These are phyloP conservation scores for Trichoderma gamsii DNA, from an alignment of 495 filamentous ascomycete species.

Conservation along the genomic window DNA sequence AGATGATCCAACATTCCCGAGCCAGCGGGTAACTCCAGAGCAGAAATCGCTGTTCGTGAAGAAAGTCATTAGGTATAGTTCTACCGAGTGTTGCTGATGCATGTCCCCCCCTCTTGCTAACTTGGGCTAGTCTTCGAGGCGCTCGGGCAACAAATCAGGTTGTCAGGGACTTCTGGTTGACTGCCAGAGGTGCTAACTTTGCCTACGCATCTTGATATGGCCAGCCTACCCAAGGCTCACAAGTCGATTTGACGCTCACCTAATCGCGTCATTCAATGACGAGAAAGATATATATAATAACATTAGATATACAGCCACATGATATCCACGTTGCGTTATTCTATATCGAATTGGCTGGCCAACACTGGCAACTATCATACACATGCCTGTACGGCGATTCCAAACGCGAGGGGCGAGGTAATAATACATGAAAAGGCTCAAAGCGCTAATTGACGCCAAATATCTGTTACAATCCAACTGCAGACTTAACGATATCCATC, in stretches of 20 bases:
- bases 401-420: not conserved
- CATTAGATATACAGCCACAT: not conserved
- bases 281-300: not conserved
- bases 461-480: conserved; percentile 7
- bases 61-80: conserved; percentile 49
- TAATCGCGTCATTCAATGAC: not conserved
- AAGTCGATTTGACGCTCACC: not conserved
- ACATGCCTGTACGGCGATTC: not conserved
- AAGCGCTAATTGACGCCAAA: not conserved
- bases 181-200: conserved; percentile 61
- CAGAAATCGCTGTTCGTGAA: conserved; percentile 58
- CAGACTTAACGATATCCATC: conserved; percentile 50
- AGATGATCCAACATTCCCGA: conserved; percentile 48
- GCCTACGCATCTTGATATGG: conserved; percentile 45
- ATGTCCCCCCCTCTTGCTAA: not conserved
- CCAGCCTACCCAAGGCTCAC: not conserved
- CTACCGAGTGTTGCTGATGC: conserved; percentile 22
- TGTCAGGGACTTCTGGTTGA: conserved; percentile 63
- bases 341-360: not conserved
- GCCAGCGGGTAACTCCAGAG: conserved; percentile 51
- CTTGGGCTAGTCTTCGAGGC: conserved; percentile 48
- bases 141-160: conserved; percentile 51
- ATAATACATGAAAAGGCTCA: not conserved
- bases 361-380: conserved; percentile 1
- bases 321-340: not conserved